A percentile compares a stretch with the other conserved stretches of the same genome.
These are phyloP conservation scores for Ganoderma lingzhi DNA, from an alignment of 1,284 basidiomycete species.

Conservation along the genomic window DNA sequence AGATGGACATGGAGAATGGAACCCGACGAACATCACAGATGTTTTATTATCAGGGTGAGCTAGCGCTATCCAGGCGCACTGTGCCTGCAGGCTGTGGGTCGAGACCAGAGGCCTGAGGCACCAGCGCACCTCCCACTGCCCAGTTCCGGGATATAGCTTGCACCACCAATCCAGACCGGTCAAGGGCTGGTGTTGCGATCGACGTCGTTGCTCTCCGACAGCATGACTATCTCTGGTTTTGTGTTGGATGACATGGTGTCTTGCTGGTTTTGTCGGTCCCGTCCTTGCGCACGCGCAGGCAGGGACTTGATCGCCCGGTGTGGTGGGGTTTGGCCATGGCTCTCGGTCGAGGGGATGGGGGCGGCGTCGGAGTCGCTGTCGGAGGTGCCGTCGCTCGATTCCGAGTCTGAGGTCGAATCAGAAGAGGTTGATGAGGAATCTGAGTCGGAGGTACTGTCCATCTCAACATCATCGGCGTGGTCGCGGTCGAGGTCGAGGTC, in stretches of 20 bases:
- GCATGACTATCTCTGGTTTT: slow-evolving; percentile 36
- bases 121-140: not conserved
- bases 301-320: slow-evolving; percentile 39
- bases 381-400: slow-evolving; percentile 9
- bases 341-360: slow-evolving; percentile 26
- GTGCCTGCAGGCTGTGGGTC: not conserved
- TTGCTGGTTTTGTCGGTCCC: not conserved
- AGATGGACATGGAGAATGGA: not conserved
- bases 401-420: slow-evolving; percentile 24
- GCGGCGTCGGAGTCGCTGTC: slow-evolving; percentile 36
- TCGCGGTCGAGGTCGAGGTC: slow-evolving; percentile 30
- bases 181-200: slow-evolving; percentile 2
- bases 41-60: not conserved
- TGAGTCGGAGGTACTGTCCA: slow-evolving; percentile 22
- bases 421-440: slow-evolving; percentile 32
- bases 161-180: not conserved
- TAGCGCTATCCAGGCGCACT: not conserved
- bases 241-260: not conserved
- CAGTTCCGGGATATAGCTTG: not conserved
- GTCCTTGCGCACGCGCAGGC: slow-evolving; percentile 33
- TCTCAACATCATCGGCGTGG: not conserved
- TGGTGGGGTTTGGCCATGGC: slow-evolving; percentile 11
- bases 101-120: not conserved
- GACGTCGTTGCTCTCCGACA: slow-evolving; percentile 24
- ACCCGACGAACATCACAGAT: not conserved